Percentiles rank a stretch among this genome's conserved stretches.
phyloP scores from a whole-genome alignment of 345 rosid genomes.

The Bruguiera sexangula region DNA sequence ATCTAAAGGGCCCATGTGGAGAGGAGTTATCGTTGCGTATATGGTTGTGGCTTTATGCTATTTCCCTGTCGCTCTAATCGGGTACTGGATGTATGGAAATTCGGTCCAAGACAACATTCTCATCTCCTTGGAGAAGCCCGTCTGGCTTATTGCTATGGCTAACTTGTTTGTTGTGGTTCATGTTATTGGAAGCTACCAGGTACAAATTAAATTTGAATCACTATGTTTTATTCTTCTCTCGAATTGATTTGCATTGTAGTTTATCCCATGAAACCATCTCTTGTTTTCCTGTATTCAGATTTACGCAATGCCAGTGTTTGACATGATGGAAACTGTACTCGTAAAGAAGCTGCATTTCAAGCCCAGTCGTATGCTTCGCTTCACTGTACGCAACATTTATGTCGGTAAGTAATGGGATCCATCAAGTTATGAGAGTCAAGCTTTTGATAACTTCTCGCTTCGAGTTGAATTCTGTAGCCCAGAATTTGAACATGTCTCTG shows the following conservation, averaged over 20 bases:
- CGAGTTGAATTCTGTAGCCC: background rate
- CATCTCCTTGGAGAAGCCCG: conserved; percentile 25
- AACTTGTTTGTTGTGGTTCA: conserved; percentile 34
- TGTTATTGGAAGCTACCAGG: conserved; percentile 38
- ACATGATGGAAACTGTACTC: conserved; percentile 28
- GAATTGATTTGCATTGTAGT: background rate
- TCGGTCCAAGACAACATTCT: conserved; percentile 28
- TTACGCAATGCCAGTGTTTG: conserved; percentile 34
- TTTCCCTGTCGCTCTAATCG: conserved; percentile 33
- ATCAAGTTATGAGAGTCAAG: background rate
- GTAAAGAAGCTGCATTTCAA: conserved; percentile 26
- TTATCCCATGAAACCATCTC: background rate
- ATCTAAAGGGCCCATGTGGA: conserved; percentile 35
- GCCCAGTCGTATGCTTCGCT: conserved; percentile 21
- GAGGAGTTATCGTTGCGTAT: conserved; percentile 31
- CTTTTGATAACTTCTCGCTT: background rate
- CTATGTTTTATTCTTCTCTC: background rate
- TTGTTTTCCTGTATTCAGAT: conserved; percentile 10
- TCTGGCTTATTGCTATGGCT: conserved; percentile 31
- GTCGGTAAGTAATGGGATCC: conserved; percentile 19
- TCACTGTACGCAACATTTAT: conserved; percentile 17
- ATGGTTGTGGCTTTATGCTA: conserved; percentile 34
- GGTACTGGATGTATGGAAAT: conserved; percentile 30
- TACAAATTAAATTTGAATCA: background rate
- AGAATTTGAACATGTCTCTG: background rate